Evolutionary conservation across 306 rosid species (phyloP), one percentile per base, ranked within the genome.

Genomic region (Cicer pinnatifidum): DNA sequence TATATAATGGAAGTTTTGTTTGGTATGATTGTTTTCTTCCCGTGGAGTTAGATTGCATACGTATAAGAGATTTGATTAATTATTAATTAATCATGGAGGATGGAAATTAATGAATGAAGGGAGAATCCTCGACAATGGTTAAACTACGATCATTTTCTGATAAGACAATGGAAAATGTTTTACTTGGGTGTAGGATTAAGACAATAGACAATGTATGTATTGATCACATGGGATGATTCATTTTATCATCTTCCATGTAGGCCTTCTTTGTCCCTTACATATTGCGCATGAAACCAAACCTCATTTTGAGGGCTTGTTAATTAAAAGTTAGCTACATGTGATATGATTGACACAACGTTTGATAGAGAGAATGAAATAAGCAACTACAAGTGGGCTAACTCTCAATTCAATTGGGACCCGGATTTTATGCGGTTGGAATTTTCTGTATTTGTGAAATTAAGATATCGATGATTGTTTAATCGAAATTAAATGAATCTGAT

Each of bases 141-240:
- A 84, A 19, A 73, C 57, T 52, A n/a, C 6, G 70, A 74, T 84
- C 81, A 59, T 78, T 81, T 78, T 81, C 81, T 9, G 83, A 84
- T 39, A 78, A 73, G 88, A 84, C 88, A 65, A 78, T 50, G 81
- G 73, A 70, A 81, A 84, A 62, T 73, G 78, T 73, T 82, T 80
- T 77, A 77, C 45, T 41, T 69, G 68, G 58, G 39, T 54, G 52
- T 61, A 61, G 10, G 72, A 77, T 66, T 73, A 63, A 63, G 87
- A 80, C 81, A 77, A 59, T 47, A 15, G 87, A 81, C 85, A 77
- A 7, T 46, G 75, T 73, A 73, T 35, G 10, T 6, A 73, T 57
- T 9, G 13, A 45, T 81, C 88, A 84, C 88, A 84, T 81, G 88
- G 83, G 85, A 81, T 20, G 69, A 73, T 41, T 57, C 48, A 28